Base-by-base conservation (phyloP, 2,329 filamentous ascomycete genomes). In the Leptographium galeiforme region DNA sequence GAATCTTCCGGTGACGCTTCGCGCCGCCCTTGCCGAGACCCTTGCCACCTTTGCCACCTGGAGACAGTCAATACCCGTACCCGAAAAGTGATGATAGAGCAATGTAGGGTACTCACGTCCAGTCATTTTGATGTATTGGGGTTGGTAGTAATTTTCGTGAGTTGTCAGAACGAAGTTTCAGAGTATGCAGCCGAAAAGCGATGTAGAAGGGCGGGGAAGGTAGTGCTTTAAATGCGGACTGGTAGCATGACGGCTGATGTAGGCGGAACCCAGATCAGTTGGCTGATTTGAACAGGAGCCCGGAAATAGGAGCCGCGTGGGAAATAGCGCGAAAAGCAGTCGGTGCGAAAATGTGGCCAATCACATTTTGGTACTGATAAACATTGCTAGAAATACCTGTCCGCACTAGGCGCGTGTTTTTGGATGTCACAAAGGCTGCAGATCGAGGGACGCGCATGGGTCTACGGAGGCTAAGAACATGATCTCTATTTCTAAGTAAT, bases 1-100 rank as follows among this genome's bases (percentile, higher is more conserved):
- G 82, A 79, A 96, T 96, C 87, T 96, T 96, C 69, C 91, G 85
- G 78, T 96, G 90, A 76, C 90, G 90, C 87, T 96, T 97, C 75
- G 91, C 91, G 73, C 90, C 90, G 62, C 90, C 90, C 84, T 95
- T 95, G 72, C 90, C 90, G 75, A 95, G 89, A 71, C 89, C 90
- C 84, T 95, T 95, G 71, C 90, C 90, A 74, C 89, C 89, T 78
- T 95, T 94, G 72, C 89, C 89, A 71, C 88, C 88, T 93, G 64
- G 64, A 33, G 90, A 76, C 86, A 86, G 78, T 90, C 90, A 60
- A 90, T 84, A 67, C 25, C 2, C 5, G 25, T 25, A n/a, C n/a
- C n/a, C n/a, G n/a, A 86, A 86, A 66, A 84, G 74, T 76, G 83
- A 82, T 61, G 25, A 16, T 12, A 30, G 14, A 45, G n/a, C 16